Evolutionary conservation across 768 basidiomycete genomes (phyloP).

Genomic region (Coprinopsis cinerea): DNA sequence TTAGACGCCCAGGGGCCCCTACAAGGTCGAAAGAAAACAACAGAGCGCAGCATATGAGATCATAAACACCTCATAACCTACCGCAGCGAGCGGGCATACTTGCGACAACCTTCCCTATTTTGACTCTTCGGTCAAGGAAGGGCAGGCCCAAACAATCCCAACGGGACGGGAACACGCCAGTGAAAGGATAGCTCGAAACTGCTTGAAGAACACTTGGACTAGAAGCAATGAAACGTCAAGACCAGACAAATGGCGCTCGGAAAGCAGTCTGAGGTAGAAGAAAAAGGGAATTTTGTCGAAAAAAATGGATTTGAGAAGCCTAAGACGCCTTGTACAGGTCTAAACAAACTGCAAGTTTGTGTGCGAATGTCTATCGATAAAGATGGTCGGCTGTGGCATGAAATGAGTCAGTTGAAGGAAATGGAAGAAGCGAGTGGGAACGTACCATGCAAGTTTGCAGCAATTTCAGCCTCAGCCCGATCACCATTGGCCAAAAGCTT

Average conservation of each 20-base stretch:
- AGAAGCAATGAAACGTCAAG: background rate
- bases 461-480: conserved; percentile 94
- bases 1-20: background rate
- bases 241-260: background rate
- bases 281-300: background rate
- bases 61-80: background rate
- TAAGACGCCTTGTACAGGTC: background rate
- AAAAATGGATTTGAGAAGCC: background rate
- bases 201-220: background rate
- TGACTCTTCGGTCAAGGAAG: conserved; percentile 8
- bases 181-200: background rate
- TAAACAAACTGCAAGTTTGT: conserved; percentile 4
- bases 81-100: background rate
- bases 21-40: background rate
- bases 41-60: background rate
- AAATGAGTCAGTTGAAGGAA: conserved; percentile 18
- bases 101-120: background rate
- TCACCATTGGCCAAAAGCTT: conserved; percentile 96
- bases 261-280: background rate
- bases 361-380: conserved; percentile 50
- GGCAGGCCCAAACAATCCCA: conserved; percentile 2
- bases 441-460: conserved; percentile 83
- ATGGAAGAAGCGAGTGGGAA: conserved; percentile 12
- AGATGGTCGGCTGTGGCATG: conserved; percentile 74
- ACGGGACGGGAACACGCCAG: background rate